Evolutionary conservation across 2,329 filamentous ascomycete genomes (phyloP), one percentile per base, ranked within the genome.

Genomic region (Rhinocladiella mackenziei): DNA sequence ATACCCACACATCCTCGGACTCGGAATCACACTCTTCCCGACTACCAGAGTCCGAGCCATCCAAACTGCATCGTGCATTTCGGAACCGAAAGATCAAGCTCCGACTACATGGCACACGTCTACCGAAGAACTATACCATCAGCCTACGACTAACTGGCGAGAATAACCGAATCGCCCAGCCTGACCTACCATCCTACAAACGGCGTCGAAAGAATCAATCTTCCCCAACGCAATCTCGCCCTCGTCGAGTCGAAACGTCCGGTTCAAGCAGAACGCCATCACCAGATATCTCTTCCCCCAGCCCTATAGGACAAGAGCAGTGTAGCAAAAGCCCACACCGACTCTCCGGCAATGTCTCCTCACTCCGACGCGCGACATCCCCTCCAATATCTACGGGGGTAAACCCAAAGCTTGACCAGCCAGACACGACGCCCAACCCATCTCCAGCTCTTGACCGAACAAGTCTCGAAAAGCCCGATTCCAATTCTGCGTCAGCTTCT

Each of bases 41-140:
- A 17, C 43, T 18, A 17, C 36, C 29, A 13, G 48, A 60, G 15
- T 60, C 61, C 0, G 63, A 70, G 11, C 67, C 58, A 37, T 53
- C 61, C 37, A 77, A 76, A 44, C 68, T 82, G 0, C 64, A 70
- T 20, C 58, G 62, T 5, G 74, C 76, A 0, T 81, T 81, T 49
- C 62, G 67, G 11, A 42, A 66, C 60, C 69, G 76, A 40, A 81
- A 79, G 62, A 80, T 81, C 45, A 68, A 74, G 23, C 56, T 82
- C 8, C 68, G 69, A 11, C 65, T 82, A 2, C 68, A 77, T 49
- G 77, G 79, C 9, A 66, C 68, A 2, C 71, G 70, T 15, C 63
- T 82, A 1, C 78, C 78, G 1, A 58, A 61, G 6, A 60, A 67
- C 5, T 81, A 81, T 49, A 75, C 75, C 3, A 51, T 81, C 13